Evolutionary conservation across 176 grass and related monocot species (phyloP).

Genomic region (Rhynchospora tenuis): DNA sequence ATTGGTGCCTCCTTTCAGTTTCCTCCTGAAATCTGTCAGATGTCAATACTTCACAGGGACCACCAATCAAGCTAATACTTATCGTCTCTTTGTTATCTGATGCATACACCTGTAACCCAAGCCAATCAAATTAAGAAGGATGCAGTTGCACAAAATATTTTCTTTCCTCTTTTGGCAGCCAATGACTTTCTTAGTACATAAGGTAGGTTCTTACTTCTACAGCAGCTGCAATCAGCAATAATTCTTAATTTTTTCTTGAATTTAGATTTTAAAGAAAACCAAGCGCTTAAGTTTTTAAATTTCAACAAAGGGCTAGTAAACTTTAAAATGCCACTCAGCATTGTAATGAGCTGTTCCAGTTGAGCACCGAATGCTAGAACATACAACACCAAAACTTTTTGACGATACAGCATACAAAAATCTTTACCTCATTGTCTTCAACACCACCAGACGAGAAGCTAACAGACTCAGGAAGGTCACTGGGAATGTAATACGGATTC

Average conservation of each 20-base stretch:
- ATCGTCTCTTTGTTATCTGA: conserved; percentile 37
- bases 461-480: conserved; percentile 24
- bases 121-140: conserved; percentile 20
- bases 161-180: not conserved
- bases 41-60: conserved; percentile 34
- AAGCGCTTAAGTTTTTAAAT: not conserved
- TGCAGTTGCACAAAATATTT: conserved; percentile 23
- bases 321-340: not conserved
- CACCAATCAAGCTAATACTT: conserved; percentile 34
- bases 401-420: not conserved
- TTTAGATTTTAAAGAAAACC: not conserved
- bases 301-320: not conserved
- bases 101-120: conserved; percentile 45
- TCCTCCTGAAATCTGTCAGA: conserved; percentile 16
- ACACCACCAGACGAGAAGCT: conserved; percentile 22
- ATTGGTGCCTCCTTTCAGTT: conserved; percentile 29
- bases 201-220: not conserved
- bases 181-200: not conserved
- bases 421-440: conserved; percentile 27
- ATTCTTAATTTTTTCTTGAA: not conserved
- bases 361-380: not conserved
- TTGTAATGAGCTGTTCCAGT: not conserved
- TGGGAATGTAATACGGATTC: conserved; percentile 21
- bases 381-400: not conserved
- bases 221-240: not conserved